A percentile compares a stretch with the other conserved stretches of the same genome.
Conservation (phyloP, 495 filamentous ascomycete genomes). For the Jackrogersella multiformis region DNA sequence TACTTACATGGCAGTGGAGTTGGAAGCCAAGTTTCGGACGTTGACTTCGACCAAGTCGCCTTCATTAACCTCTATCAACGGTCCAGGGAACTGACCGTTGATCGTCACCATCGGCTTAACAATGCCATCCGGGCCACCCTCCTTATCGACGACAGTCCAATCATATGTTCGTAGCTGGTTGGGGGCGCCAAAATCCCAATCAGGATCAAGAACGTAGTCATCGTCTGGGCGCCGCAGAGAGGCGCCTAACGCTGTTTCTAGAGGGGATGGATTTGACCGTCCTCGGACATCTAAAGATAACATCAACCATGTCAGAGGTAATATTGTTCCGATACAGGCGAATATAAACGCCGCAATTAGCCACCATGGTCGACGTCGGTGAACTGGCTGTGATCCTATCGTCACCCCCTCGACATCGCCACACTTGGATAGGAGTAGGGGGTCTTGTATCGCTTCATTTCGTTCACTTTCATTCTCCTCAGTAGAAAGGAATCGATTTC, state of each 20-base stretch:
- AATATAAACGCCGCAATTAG: conserved; percentile 1
- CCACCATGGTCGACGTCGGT: conserved; percentile 17
- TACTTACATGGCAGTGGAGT: conserved; percentile 61
- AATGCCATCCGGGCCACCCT: conserved; percentile 64
- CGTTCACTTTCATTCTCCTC: neutral
- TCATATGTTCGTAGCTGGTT: conserved; percentile 57
- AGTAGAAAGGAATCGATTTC: neutral
- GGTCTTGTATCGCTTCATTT: conserved; percentile 1
- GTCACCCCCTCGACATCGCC: conserved; percentile 1
- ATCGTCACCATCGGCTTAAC: conserved; percentile 59
- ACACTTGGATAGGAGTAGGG: conserved; percentile 9
- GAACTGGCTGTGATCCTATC: neutral
- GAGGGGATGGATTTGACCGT: conserved; percentile 6
- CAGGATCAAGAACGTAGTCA: conserved; percentile 57
- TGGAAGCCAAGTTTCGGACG: conserved; percentile 55
- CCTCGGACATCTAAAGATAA: conserved; percentile 16
- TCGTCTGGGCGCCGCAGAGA: conserved; percentile 43
- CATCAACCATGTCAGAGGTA: conserved; percentile 21
- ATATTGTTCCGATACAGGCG: conserved; percentile 24
- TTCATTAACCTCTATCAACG: conserved; percentile 59
- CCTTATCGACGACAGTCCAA: conserved; percentile 60
- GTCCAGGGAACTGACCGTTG: conserved; percentile 63
- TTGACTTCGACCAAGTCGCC: conserved; percentile 58
- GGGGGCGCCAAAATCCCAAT: conserved; percentile 56
- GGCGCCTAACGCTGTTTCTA: conserved; percentile 7